These are phyloP conservation scores for Elaeis guineensis DNA, from an alignment of 176 grass and related monocot species.

Conservation along the genomic window DNA sequence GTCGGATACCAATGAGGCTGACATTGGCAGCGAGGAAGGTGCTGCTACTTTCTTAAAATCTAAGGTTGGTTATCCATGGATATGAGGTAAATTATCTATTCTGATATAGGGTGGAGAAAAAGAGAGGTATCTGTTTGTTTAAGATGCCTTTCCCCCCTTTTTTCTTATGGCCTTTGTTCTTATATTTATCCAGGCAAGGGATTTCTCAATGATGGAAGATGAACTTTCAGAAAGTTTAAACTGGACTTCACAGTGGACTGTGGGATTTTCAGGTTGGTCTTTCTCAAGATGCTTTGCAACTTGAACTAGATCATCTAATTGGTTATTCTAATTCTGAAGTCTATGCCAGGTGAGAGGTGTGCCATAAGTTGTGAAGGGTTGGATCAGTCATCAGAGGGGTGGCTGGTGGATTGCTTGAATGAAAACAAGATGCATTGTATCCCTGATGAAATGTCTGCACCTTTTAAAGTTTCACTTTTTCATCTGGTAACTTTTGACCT, in stretches of 20 bases:
- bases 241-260: conserved; percentile 31
- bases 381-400: conserved; percentile 17
- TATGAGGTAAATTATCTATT: conserved; percentile 9
- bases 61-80: conserved; percentile 5
- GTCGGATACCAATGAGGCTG: conserved; percentile 22
- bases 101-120: neutral
- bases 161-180: neutral
- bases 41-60: conserved; percentile 21
- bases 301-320: neutral
- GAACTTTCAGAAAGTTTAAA: conserved; percentile 50
- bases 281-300: neutral
- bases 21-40: conserved; percentile 6
- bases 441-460: conserved; percentile 42
- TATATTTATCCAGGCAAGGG: conserved; percentile 32
- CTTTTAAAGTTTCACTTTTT: neutral
- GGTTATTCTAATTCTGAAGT: conserved; percentile 23
- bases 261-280: conserved; percentile 50
- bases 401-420: conserved; percentile 8
- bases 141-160: no score
- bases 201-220: conserved; percentile 44
- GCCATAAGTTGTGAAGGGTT: conserved; percentile 1
- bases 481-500: neutral
- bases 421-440: conserved; percentile 20
- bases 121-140: no score
- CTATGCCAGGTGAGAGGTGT: conserved; percentile 9